These are phyloP conservation scores for Forsythia viridissima DNA, from an alignment of 257 asterid genomes.

Conservation along the genomic window DNA sequence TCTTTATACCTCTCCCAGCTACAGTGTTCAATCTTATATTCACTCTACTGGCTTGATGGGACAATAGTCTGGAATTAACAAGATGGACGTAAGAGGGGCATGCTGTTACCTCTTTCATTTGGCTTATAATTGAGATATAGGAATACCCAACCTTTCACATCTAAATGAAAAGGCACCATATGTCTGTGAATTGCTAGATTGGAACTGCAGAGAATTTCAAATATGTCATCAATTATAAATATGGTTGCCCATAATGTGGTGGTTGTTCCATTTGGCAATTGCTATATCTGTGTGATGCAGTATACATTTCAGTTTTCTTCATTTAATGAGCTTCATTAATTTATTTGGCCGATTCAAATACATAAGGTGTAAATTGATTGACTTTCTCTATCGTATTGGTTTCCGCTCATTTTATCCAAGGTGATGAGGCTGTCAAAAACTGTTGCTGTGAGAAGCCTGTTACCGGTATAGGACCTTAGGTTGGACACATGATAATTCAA, in stretches of 20 bases:
- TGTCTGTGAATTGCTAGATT: not conserved
- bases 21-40: not conserved
- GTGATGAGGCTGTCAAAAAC: not conserved
- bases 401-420: constrained; percentile 2
- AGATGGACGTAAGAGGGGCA: not conserved
- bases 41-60: not conserved
- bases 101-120: not conserved
- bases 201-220: constrained; percentile 1
- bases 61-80: not conserved
- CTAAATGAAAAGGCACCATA: constrained; percentile 2
- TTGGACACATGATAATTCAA: constrained; percentile 4
- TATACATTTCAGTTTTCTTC: not conserved
- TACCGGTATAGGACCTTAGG: not conserved
- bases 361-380: not conserved
- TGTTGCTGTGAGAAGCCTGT: not conserved
- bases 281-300: not conserved
- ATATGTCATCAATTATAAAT: not conserved
- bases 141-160: not conserved
- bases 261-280: not conserved
- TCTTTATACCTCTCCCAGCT: not conserved
- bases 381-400: not conserved
- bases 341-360: not conserved
- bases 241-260: not conserved
- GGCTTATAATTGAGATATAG: not conserved
- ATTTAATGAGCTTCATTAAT: not conserved